phyloP scores from a whole-genome alignment of 805 yeast genomes.

The Candida palmyrensis region DNA sequence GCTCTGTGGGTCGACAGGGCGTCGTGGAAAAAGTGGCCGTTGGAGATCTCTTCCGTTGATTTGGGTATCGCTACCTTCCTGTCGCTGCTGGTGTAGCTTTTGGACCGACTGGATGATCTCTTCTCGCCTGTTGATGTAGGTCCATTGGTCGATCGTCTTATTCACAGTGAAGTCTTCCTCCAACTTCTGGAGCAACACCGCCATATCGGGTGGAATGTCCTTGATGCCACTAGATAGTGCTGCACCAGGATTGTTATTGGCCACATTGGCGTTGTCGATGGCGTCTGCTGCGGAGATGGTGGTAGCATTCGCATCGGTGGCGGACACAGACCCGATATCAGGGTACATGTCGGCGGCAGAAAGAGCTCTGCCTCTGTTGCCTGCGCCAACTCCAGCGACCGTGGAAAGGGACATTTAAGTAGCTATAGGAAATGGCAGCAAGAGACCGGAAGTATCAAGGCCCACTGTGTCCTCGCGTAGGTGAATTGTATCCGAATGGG shows the following conservation, averaged over 20 bases:
- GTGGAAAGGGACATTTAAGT: slow-evolving; percentile 11
- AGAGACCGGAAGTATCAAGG: too few species aligned
- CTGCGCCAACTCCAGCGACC: slow-evolving; percentile 8
- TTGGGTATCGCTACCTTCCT: slow-evolving; percentile 18
- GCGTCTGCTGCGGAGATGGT: slow-evolving; percentile 7
- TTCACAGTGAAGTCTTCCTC: slow-evolving; percentile 38
- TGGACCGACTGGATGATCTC: slow-evolving; percentile 36
- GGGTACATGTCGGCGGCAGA: slow-evolving; percentile 6
- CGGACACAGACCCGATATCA: slow-evolving; percentile 18
- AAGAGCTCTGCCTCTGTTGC: not conserved
- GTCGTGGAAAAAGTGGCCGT: slow-evolving; percentile 61
- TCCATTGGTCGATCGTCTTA: slow-evolving; percentile 42
- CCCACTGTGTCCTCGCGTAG: too few species aligned
- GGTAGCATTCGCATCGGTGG: slow-evolving; percentile 16
- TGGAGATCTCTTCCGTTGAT: slow-evolving; percentile 29
- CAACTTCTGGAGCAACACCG: slow-evolving; percentile 32
- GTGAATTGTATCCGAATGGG: too few species aligned
- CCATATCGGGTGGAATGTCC: slow-evolving; percentile 44
- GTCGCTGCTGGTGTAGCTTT: slow-evolving; percentile 29
- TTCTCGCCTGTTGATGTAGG: slow-evolving; percentile 40
- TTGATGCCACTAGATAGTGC: slow-evolving; percentile 13
- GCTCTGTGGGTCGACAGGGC: slow-evolving; percentile 16
- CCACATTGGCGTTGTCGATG: slow-evolving; percentile 10
- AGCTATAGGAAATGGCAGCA: too few species aligned
- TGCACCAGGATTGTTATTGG: slow-evolving; percentile 3